A percentile compares a stretch with the other conserved stretches of the same genome.
Conservation (phyloP, 2,329 filamentous ascomycete species). For the Cadophora malorum region DNA sequence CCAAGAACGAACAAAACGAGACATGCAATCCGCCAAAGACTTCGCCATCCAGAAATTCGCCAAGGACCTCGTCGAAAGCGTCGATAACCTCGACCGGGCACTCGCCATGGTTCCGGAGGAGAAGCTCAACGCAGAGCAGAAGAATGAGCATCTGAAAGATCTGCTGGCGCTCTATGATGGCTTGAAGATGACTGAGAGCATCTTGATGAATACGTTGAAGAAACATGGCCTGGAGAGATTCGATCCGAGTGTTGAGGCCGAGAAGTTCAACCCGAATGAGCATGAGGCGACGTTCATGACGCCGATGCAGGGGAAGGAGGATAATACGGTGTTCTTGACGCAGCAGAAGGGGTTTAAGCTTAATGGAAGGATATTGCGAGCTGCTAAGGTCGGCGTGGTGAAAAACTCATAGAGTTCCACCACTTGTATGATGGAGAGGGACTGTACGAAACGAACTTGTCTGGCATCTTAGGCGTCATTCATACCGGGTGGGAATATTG, state of each 20-base stretch:
- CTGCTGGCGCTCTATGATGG: conserved; percentile 84
- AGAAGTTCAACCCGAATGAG: conserved; percentile 95
- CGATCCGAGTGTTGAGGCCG: conserved; percentile 71
- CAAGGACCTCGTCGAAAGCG: conserved; percentile 90
- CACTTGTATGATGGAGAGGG: not conserved
- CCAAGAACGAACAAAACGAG: conserved; percentile 90
- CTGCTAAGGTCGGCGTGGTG: conserved; percentile 95
- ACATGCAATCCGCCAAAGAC: conserved; percentile 84
- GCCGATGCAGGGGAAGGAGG: conserved; percentile 84
- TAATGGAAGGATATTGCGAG: conserved; percentile 87
- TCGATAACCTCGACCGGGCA: conserved; percentile 97
- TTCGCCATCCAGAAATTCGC: conserved; percentile 96
- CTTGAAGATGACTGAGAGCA: conserved; percentile 91
- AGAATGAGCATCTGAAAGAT: conserved; percentile 67
- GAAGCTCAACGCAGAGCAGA: conserved; percentile 64
- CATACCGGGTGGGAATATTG: not conserved
- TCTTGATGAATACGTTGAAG: conserved; percentile 85
- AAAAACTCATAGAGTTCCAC: conserved; percentile 64
- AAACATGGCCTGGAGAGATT: conserved; percentile 95
- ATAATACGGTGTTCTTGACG: conserved; percentile 87
- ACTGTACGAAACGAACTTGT: conserved; percentile 16
- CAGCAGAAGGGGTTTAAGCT: conserved; percentile 96
- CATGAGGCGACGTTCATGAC: conserved; percentile 98
- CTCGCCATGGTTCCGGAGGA: conserved; percentile 78
- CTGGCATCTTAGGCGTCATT: conserved; percentile 23